Base-by-base conservation (phyloP, 163 green algal genomes). In the Scenedesmus sp. region DNA sequence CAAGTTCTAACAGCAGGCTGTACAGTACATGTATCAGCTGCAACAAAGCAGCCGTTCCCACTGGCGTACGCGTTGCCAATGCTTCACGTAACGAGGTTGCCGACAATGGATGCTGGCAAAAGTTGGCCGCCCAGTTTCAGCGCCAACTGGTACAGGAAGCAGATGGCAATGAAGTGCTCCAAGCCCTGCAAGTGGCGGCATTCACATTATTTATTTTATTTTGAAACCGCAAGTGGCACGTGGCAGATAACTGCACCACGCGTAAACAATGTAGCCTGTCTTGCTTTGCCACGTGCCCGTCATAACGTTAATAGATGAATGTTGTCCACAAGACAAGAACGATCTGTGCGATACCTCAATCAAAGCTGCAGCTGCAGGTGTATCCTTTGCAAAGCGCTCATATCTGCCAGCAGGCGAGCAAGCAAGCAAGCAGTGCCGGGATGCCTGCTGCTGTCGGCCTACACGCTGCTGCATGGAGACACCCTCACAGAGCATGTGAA, bases 41-140 rank as follows among this genome's bases (percentile, higher is more conserved):
- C 95, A 49, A 97, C 90, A 89, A 93, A 95, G n/a, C 94, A 72
- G 0, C 86, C 93, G 37, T 95, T 95, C 13, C 92, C 95, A 18
- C 96, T 76, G 4, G 97, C 93, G n/a, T n/a, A n/a, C n/a, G n/a
- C n/a, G 92, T 98, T 98, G 26, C 96, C 96, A 26, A 98, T 84
- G 16, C 94, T 97, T 16, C 95, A 92, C 16, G 96, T 95, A n/a
- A 97, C 46, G 59, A 97, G 89, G 91, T 98, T 98, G 46, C 49
- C 72, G 22, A 90, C 49, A 26, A 95, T 85, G 81, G 95, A 93
- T 26, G 93, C 81, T 43, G 51, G 61, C 15, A 94, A 78, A 0
- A 94, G 93, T 81, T 88, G 81, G 35, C 93, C 92, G 78, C 95
- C 95, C 16, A 94, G 83, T 26, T 86, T 87, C 65, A 96, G 97